Evolutionary conservation across 1,139 yeast genomes (phyloP).

Genomic region (Neolecta irregularis): DNA sequence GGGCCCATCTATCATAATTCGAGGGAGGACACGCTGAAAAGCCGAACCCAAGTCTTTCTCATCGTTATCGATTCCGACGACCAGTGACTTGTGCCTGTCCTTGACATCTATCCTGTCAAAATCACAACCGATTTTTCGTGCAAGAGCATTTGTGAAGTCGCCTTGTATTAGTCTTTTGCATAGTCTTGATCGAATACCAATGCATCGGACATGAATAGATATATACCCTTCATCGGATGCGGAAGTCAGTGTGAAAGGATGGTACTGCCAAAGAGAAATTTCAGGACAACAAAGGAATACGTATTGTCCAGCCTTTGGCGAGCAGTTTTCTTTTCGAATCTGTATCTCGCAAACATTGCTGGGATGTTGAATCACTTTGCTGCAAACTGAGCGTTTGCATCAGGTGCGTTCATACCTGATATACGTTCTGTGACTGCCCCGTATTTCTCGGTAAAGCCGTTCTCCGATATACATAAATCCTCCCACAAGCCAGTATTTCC

Average conservation of each 20-base stretch:
- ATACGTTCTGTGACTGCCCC: slow-evolving; percentile 7
- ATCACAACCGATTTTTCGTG: slow-evolving; percentile 8
- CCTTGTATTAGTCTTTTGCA: not conserved
- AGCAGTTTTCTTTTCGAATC: slow-evolving; percentile 5
- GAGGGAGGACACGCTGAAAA: slow-evolving; percentile 5
- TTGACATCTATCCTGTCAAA: slow-evolving; percentile 1
- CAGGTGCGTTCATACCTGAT: slow-evolving; percentile 3
- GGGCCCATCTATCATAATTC: slow-evolving; percentile 9
- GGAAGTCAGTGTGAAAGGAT: slow-evolving; percentile 10
- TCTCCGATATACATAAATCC: slow-evolving; percentile 9
- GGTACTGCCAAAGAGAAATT: slow-evolving; percentile 9
- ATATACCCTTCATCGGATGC: slow-evolving; percentile 9
- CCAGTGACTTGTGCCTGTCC: too few relatives aligned
- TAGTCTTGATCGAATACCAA: slow-evolving; percentile 1
- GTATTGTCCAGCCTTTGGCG: slow-evolving; percentile 10
- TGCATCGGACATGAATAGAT: slow-evolving; percentile 10
- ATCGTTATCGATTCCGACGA: not conserved
- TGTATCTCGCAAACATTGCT: slow-evolving; percentile 10
- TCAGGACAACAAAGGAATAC: slow-evolving; percentile 11
- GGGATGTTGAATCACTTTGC: slow-evolving; percentile 9
- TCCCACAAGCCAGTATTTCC: slow-evolving; percentile 8
- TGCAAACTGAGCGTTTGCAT: not conserved
- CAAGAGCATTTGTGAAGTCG: slow-evolving; percentile 8
- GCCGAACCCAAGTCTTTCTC: not conserved
- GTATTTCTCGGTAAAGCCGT: slow-evolving; percentile 5